Evolutionary conservation across 495 filamentous ascomycete genomes (phyloP), one percentile per base, ranked within the genome.

Genomic region (Astrocystis sublimbata): DNA sequence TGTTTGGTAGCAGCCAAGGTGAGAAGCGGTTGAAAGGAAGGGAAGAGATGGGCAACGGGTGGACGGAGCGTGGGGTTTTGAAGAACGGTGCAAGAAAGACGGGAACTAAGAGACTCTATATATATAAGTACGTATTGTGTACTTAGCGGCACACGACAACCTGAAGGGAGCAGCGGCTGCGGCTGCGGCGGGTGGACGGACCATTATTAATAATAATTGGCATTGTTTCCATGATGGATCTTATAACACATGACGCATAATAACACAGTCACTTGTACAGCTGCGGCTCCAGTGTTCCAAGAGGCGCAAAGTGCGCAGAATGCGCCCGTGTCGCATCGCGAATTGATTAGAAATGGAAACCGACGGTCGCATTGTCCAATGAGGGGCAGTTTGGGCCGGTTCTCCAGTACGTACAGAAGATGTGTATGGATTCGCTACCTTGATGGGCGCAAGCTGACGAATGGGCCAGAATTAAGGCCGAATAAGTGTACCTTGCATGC

Each of bases 401-500:
- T n/a, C n/a, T n/a, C n/a, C n/a, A n/a, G n/a, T n/a, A n/a, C n/a
- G n/a, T 36, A 36, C 33, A 13, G 13, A 6, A 6, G 13, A 13
- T 43, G 3, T 43, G 21, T 6, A 15, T 43, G 15, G 41, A 6
- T 1, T 23, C 5, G 2, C 17, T 52, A 52, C 49, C 30, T 52
- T 23, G 46, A 49, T 49, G 46, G 46, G 12, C 3, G n/a, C n/a
- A n/a, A n/a, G n/a, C n/a, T n/a, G n/a, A n/a, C n/a, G n/a, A n/a
- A n/a, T n/a, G n/a, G n/a, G n/a, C 49, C 30, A 2, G 1, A 33
- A 17, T 33, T 33, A 30, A n/a, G 30, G 30, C 15, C 28, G 49
- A 51, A 51, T 28, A 28, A 52, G 49, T 35, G 35, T 52, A 30
- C 33, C 28, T 33, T 52, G 49, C 49, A 52, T 52, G 49, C 49